phyloP scores from a whole-genome alignment of 805 yeast species.

The Zygotorulaspora florentina region DNA sequence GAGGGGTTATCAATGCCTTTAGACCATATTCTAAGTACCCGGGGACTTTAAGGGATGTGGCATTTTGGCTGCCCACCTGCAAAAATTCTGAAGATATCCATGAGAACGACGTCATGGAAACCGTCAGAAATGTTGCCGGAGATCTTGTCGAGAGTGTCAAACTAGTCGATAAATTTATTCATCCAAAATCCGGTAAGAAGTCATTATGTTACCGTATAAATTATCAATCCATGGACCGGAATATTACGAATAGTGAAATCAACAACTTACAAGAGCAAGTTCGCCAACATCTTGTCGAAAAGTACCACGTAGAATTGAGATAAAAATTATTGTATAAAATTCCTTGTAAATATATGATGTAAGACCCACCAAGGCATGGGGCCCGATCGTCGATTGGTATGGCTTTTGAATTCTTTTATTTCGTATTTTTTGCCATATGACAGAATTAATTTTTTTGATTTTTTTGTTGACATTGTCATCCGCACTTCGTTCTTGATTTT shows the following conservation, averaged over 20 bases:
- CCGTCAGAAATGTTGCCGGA: conserved; percentile 78
- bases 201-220: conserved; percentile 87
- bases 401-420: too few relatives aligned
- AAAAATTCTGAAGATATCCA: conserved; percentile 46
- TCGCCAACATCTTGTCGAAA: conserved; percentile 49
- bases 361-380: not conserved
- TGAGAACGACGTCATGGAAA: conserved; percentile 90
- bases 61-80: conserved; percentile 74
- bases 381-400: too few relatives aligned
- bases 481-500: not conserved
- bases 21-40: conserved; percentile 90
- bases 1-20: conserved; percentile 65
- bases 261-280: conserved; percentile 68
- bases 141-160: conserved; percentile 85
- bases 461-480: not conserved
- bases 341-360: not conserved
- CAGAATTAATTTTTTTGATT: not conserved
- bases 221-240: conserved; percentile 95
- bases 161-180: conserved; percentile 74
- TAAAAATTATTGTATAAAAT: conserved; percentile 14
- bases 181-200: conserved; percentile 72
- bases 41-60: conserved; percentile 77
- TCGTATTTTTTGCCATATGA: too few relatives aligned
- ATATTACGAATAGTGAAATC: conserved; percentile 79
- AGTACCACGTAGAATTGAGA: conserved; percentile 56